Conservation (phyloP, 192 early-diverging fungal species). For the Hyaloraphidium curvatum region DNA sequence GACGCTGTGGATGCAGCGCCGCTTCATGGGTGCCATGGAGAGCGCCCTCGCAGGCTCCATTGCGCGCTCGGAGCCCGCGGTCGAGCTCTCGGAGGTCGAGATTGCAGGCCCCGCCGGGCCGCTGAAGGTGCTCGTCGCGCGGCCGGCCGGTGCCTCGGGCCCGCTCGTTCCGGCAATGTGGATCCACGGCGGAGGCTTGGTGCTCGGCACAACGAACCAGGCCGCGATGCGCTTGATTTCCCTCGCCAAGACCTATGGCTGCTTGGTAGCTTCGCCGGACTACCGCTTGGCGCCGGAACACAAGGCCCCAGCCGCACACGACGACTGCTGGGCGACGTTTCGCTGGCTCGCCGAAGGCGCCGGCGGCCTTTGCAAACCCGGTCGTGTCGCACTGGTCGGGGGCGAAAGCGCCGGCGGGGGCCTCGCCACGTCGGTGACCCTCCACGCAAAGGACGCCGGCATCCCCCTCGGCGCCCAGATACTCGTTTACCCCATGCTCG, state of each 20-base stretch:
- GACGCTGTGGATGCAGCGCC: too few relatives aligned
- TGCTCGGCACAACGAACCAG: not conserved
- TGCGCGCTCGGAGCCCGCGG: too few relatives aligned
- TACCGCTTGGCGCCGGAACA: not conserved
- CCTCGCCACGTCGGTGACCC: not conserved
- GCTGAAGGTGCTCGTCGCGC: too few relatives aligned
- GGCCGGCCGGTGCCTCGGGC: too few relatives aligned
- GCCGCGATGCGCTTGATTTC: not conserved
- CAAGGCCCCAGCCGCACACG: not conserved
- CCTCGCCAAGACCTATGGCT: not conserved
- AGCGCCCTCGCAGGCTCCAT: too few relatives aligned
- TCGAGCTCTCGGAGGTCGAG: too few relatives aligned
- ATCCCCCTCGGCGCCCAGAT: not conserved
- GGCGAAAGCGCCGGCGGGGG: not conserved
- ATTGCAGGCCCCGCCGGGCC: too few relatives aligned
- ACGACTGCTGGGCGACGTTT: not conserved
- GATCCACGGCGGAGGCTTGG: not conserved
- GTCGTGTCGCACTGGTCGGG: too few relatives aligned
- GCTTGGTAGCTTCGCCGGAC: not conserved
- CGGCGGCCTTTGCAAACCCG: too few relatives aligned
- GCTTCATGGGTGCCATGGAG: too few relatives aligned
- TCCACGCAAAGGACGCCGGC: not conserved
- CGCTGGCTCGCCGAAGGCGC: not conserved
- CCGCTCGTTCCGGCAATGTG: too few relatives aligned
- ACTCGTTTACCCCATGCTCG: not conserved